Base-by-base conservation (phyloP, 1,139 yeast genomes). In the Pichia sp. region DNA sequence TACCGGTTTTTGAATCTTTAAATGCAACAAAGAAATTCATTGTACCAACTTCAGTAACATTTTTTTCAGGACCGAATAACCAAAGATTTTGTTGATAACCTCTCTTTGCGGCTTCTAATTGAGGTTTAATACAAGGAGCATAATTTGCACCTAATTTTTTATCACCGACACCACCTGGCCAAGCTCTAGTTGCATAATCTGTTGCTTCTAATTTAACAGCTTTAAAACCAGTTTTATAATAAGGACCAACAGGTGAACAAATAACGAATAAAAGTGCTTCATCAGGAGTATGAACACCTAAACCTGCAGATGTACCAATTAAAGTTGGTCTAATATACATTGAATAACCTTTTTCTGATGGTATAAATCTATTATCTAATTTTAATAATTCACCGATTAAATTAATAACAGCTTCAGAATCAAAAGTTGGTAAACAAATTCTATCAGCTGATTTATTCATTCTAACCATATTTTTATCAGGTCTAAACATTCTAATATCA, bases 121-220 rank as follows among this genome's bases (percentile, higher is more conserved):
- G 96, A 29, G 97, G 97, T 60, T 78, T 74, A 60, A 90, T 78
- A 65, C 96, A 86, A 46, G 97, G 96, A 37, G 97, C 97, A 63
- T 92, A 92, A 71, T 92, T 92, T 50, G 96, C 97, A 65, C 98
- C 98, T 59, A 92, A 78, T 70, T 92, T 92, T 68, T 80, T 82
- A 74, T 89, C 82, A 67, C 98, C 98, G 53, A 82, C 89, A 64
- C 97, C 98, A 60, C 96, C 96, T 59, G 97, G 97, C 97, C 97
- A 92, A 16, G 98, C 97, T 70, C 97, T 83, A 26, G 90, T 92
- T 40, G 95, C 95, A 57, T 86, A 80, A 62, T 87, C 95, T 31
- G 96, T 87, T 55, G 97, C 97, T 70, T 90, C 96, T 51, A 92
- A 73, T 47, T 80, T 74, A 42, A 92, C 96, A 31, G 97, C 96